Conservation (phyloP, 1,284 basidiomycete genomes). For the Trichosporon asahii region DNA sequence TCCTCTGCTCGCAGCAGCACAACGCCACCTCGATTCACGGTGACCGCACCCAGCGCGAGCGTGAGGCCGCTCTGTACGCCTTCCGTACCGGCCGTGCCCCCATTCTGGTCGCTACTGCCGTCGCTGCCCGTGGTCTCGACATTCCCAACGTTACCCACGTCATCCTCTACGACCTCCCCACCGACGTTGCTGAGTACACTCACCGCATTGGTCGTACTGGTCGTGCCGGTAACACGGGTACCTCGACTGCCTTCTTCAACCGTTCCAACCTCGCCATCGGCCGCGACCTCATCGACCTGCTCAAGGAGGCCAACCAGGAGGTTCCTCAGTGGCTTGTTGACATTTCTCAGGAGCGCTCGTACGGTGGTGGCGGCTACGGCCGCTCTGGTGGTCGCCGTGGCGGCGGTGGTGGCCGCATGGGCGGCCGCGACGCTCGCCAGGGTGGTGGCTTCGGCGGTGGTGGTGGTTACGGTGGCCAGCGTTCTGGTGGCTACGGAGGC, state of each 20-base stretch:
- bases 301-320: slow-evolving; percentile 96
- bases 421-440: slow-evolving; percentile 55
- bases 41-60: slow-evolving; percentile 95
- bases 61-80: slow-evolving; percentile 89
- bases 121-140: slow-evolving; percentile 97
- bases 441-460: slow-evolving; percentile 54
- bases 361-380: slow-evolving; percentile 59
- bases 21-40: slow-evolving; percentile 97
- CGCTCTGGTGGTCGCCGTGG: slow-evolving; percentile 58
- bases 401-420: slow-evolving; percentile 61
- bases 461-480: slow-evolving; percentile 31
- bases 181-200: slow-evolving; percentile 97
- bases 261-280: slow-evolving; percentile 88
- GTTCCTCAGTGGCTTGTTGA: slow-evolving; percentile 88
- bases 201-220: slow-evolving; percentile 99
- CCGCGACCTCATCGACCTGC: slow-evolving; percentile 83
- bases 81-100: slow-evolving; percentile 94
- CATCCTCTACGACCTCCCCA: slow-evolving; percentile 91
- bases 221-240: slow-evolving; percentile 97
- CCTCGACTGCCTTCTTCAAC: slow-evolving; percentile 92
- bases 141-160: slow-evolving; percentile 99
- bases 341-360: slow-evolving; percentile 76
- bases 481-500: slow-evolving; percentile 35
- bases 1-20: slow-evolving; percentile 78
- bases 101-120: slow-evolving; percentile 95